Percentiles rank a stretch among this genome's conserved stretches.
Evolutionary conservation across 2,329 filamentous ascomycete genomes (phyloP).

Genomic region (Colletotrichum sp.): DNA sequence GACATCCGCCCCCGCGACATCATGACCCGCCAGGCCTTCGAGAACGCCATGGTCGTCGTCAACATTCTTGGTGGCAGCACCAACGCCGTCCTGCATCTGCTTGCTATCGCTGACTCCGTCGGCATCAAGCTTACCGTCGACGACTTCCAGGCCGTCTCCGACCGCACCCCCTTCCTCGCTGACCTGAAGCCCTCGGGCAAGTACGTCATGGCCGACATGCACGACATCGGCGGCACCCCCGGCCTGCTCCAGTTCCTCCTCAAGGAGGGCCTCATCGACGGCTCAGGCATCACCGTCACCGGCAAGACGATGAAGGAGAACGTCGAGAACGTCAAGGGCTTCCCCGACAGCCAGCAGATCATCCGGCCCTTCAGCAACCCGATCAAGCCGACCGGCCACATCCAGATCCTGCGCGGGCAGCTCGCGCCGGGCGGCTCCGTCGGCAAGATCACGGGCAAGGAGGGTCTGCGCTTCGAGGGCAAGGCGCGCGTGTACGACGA

Average conservation of each 20-base stretch:
- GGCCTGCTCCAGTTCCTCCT: conserved; percentile 87
- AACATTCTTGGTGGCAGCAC: conserved; percentile 86
- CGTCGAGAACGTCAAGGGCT: conserved; percentile 74
- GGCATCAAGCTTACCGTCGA: conserved; percentile 84
- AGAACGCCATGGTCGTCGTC: conserved; percentile 84
- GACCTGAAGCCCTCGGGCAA: conserved; percentile 87
- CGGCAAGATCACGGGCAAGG: conserved; percentile 94
- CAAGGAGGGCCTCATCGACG: conserved; percentile 82
- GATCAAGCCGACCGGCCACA: conserved; percentile 86
- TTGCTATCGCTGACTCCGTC: conserved; percentile 82
- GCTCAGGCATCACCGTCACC: conserved; percentile 81
- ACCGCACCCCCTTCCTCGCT: conserved; percentile 79
- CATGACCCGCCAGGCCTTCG: conserved; percentile 80
- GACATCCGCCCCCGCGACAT: conserved; percentile 81
- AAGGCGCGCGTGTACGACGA: conserved; percentile 85
- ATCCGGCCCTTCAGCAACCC: conserved; percentile 82
- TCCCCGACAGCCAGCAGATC: conserved; percentile 79
- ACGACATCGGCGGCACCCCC: conserved; percentile 86
- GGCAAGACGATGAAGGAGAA: conserved; percentile 91
- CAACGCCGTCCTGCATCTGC: conserved; percentile 84
- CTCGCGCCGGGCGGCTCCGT: conserved; percentile 87
- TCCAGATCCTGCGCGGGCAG: conserved; percentile 86
- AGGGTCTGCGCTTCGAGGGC: conserved; percentile 82
- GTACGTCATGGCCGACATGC: conserved; percentile 84
- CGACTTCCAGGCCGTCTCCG: conserved; percentile 83